Percentiles rank a stretch among this genome's conserved stretches.
phyloP scores from a whole-genome alignment of 129 eudicot genomes.

The Heracleum sosnowskyi region DNA sequence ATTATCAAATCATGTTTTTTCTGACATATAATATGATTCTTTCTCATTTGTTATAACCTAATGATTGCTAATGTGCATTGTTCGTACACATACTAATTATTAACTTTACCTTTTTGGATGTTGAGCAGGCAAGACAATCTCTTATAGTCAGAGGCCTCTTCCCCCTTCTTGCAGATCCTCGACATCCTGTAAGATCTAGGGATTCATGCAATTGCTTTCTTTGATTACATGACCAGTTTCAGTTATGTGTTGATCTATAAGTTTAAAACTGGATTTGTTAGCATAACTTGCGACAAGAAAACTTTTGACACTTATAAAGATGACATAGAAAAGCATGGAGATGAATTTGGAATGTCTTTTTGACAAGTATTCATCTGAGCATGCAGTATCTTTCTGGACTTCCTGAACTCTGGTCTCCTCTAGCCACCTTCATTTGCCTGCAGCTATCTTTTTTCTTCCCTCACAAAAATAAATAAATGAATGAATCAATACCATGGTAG shows the following conservation, averaged over 20 bases:
- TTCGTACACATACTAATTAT: background rate
- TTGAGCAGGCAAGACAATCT: slow-evolving; percentile 76
- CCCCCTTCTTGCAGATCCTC: slow-evolving; percentile 93
- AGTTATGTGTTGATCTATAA: background rate
- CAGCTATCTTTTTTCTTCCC: background rate
- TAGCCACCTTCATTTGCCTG: background rate
- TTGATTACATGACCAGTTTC: background rate
- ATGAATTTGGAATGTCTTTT: background rate
- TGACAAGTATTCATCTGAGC: background rate
- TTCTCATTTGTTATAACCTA: background rate
- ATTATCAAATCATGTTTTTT: background rate
- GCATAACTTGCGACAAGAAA: background rate
- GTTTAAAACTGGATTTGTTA: background rate
- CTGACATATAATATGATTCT: background rate
- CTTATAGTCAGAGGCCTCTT: slow-evolving; percentile 71
- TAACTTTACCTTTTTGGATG: slow-evolving; percentile 2
- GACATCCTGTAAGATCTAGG: slow-evolving; percentile 57
- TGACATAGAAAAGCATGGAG: background rate
- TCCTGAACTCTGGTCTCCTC: background rate
- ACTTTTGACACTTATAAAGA: background rate
- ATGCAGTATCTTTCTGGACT: background rate
- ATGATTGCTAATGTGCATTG: background rate
- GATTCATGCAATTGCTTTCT: background rate
- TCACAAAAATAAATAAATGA: background rate
- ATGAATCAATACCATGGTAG: background rate